Conservation (phyloP, 352 stramenopile genomes). For the Phytophthora cactorum region DNA sequence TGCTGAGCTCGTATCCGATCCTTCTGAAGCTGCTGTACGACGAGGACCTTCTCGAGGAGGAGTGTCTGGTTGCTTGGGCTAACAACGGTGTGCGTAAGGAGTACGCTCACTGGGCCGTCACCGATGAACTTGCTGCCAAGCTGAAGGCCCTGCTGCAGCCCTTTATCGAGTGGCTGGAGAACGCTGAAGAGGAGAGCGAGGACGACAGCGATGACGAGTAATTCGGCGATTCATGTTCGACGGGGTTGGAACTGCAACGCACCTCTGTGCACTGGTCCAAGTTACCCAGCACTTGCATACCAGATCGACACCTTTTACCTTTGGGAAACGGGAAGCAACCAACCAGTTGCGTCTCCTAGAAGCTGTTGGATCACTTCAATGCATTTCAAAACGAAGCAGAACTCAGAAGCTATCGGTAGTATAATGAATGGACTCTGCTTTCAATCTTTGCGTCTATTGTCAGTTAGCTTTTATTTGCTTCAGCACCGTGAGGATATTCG, state of each 20-base stretch:
- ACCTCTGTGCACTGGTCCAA: neutral
- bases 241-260: neutral
- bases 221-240: constrained; percentile 15
- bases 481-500: constrained; percentile 4
- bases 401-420: neutral
- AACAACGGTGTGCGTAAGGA: constrained; percentile 72
- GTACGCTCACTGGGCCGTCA: constrained; percentile 89
- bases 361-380: neutral
- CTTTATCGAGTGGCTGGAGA: constrained; percentile 98
- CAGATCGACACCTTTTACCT: neutral
- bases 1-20: constrained; percentile 90
- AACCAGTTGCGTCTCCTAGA: neutral
- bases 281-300: constrained; percentile 22
- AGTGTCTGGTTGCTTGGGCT: constrained; percentile 94
- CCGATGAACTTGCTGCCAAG: constrained; percentile 83
- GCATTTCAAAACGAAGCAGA: constrained; percentile 5
- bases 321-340: neutral
- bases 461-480: constrained; percentile 6
- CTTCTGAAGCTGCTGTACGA: constrained; percentile 98
- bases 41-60: constrained; percentile 96
- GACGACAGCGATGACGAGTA: constrained; percentile 74
- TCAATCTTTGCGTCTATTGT: constrained; percentile 1
- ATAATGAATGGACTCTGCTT: constrained; percentile 29
- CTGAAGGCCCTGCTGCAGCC: constrained; percentile 91
- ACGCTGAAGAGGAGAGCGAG: constrained; percentile 93